Evolutionary conservation across 371 early-diverging fungal genomes (phyloP).

Genomic region (Nematocida ironsii): DNA sequence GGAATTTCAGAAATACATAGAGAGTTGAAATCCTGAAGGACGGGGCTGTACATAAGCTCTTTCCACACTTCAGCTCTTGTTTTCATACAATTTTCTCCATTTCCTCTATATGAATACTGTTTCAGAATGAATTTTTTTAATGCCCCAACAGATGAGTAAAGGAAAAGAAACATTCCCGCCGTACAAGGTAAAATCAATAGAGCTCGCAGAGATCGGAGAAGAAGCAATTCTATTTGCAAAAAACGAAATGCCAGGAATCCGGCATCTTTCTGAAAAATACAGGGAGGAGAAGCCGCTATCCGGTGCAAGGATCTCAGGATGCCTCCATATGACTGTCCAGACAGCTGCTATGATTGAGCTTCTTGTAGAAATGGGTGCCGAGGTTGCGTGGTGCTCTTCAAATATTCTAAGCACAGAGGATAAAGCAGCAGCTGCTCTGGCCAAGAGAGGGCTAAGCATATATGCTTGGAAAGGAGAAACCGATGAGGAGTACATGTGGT

Average conservation of each 20-base stretch:
- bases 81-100: not conserved
- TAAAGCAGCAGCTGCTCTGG: slow-evolving; percentile 76
- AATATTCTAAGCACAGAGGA: slow-evolving; percentile 98
- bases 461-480: slow-evolving; percentile 93
- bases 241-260: slow-evolving; percentile 97
- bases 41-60: slow-evolving; percentile 23
- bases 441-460: slow-evolving; percentile 72
- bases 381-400: slow-evolving; percentile 91
- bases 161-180: slow-evolving; percentile 27
- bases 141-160: not conserved
- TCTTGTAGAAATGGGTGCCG: slow-evolving; percentile 83
- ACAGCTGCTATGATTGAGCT: slow-evolving; percentile 96
- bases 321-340: slow-evolving; percentile 97
- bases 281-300: slow-evolving; percentile 81
- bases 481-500: slow-evolving; percentile 93
- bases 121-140: slow-evolving; percentile 55
- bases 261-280: slow-evolving; percentile 84
- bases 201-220: slow-evolving; percentile 72
- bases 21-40: not conserved
- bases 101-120: slow-evolving; percentile 9
- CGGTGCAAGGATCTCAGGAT: slow-evolving; percentile 93
- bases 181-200: slow-evolving; percentile 56
- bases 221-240: slow-evolving; percentile 87
- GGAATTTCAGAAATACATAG: slow-evolving; percentile 18
- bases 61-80: slow-evolving; percentile 40